Percentiles rank a stretch among this genome's conserved stretches.
Evolutionary conservation across 2,329 filamentous ascomycete genomes (phyloP).

Genomic region (Pseudonectria buxi): DNA sequence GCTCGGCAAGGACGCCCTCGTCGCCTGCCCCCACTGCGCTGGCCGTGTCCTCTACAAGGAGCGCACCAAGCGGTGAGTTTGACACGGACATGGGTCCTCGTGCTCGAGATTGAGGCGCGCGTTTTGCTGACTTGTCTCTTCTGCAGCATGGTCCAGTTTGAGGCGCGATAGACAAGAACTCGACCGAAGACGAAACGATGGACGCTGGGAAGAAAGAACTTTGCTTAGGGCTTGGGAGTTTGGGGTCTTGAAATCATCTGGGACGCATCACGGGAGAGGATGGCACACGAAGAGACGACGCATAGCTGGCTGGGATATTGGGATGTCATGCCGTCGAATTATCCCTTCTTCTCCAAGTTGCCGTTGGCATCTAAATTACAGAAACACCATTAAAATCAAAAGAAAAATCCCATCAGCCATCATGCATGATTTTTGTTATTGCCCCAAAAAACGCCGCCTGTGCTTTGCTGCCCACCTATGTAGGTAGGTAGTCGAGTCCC

Average conservation of each 20-base stretch:
- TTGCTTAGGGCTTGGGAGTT: constrained; percentile 20
- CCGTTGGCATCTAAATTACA: constrained; percentile 18
- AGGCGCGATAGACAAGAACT: constrained; percentile 60
- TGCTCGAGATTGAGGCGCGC: not conserved
- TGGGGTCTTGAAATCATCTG: constrained; percentile 14
- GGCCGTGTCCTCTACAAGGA: constrained; percentile 97
- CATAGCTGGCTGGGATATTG: constrained; percentile 3
- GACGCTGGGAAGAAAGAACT: constrained; percentile 6
- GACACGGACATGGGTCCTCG: not conserved
- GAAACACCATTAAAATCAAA: constrained; percentile 1
- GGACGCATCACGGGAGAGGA: constrained; percentile 9
- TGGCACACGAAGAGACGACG: constrained; percentile 9
- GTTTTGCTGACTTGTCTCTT: constrained; percentile 4
- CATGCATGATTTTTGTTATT: not conserved
- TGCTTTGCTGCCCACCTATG: constrained; percentile 6
- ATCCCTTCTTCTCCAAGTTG: constrained; percentile 8
- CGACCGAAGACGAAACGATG: not conserved
- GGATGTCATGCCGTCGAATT: not conserved
- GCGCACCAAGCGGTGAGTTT: constrained; percentile 82
- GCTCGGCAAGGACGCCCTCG: constrained; percentile 42
- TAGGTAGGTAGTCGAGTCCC: constrained; percentile 3
- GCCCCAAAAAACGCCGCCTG: constrained; percentile 15
- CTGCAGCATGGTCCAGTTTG: constrained; percentile 91
- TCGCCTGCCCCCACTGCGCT: constrained; percentile 57
- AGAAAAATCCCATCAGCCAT: not conserved